A percentile compares a stretch with the other conserved stretches of the same genome.
These are phyloP conservation scores for Penicillium parvum DNA, from an alignment of 495 filamentous ascomycete genomes.

Conservation along the genomic window DNA sequence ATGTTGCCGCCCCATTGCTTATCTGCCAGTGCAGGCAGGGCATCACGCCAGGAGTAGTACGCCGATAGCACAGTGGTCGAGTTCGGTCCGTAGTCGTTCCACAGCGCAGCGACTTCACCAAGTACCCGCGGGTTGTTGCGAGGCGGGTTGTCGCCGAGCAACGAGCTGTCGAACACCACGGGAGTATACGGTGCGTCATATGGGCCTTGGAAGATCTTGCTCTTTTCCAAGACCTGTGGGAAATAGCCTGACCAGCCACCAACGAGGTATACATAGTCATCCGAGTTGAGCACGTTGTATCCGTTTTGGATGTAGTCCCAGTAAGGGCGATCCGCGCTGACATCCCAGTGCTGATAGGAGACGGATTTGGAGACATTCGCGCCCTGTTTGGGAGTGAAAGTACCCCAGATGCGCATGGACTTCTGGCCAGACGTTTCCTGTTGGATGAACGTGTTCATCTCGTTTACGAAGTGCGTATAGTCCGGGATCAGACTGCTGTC, in stretches of 20 bases:
- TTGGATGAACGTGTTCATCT: conserved; percentile 40
- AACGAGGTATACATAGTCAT: conserved; percentile 48
- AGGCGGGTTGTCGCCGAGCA: conserved; percentile 40
- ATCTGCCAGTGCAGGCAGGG: conserved; percentile 47
- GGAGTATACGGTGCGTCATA: conserved; percentile 38
- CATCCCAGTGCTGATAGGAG: conserved; percentile 45
- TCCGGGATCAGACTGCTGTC: conserved; percentile 29
- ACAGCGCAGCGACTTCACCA: conserved; percentile 42
- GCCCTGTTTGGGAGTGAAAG: conserved; percentile 41
- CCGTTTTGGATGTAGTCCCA: conserved; percentile 46
- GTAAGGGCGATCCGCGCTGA: conserved; percentile 43
- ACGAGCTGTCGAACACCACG: conserved; percentile 43
- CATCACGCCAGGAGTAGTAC: conserved; percentile 46
- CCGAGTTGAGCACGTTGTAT: conserved; percentile 50
- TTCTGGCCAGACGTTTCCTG: conserved; percentile 29
- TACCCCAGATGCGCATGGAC: conserved; percentile 49
- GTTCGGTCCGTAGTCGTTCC: conserved; percentile 52
- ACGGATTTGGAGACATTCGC: conserved; percentile 41
- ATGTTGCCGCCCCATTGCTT: conserved; percentile 53
- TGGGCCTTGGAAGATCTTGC: conserved; percentile 45
- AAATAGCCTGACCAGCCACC: conserved; percentile 45
- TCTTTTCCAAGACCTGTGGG: conserved; percentile 28
- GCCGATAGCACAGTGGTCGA: conserved; percentile 42
- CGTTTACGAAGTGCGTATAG: conserved; percentile 48
- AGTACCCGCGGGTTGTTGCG: conserved; percentile 34